Percentiles rank a stretch among this genome's conserved stretches.
phyloP scores from a whole-genome alignment of 2,329 filamentous ascomycete species.

The Chalaropsis ovoidea region DNA sequence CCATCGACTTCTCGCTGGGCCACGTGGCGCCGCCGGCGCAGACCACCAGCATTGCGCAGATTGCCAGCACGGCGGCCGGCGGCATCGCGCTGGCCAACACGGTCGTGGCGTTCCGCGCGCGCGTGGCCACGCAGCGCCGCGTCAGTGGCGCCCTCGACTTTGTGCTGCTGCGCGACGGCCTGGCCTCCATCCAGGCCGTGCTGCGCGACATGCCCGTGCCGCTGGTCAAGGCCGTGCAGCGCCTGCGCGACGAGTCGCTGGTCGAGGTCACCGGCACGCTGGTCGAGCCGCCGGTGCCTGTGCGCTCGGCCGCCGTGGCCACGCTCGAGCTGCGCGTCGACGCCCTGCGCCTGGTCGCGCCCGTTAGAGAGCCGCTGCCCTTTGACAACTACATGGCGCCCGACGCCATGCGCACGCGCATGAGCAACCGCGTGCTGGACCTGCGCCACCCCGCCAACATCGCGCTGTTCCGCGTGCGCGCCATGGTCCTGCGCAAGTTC shows the following conservation, averaged over 20 bases:
- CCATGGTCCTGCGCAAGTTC: slow-evolving; percentile 70
- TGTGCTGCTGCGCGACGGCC: slow-evolving; percentile 74
- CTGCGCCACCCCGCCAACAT: slow-evolving; percentile 78
- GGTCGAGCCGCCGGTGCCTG: slow-evolving; percentile 60
- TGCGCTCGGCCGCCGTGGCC: slow-evolving; percentile 66
- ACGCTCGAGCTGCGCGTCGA: slow-evolving; percentile 64
- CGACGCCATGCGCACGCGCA: slow-evolving; percentile 51
- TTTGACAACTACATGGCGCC: slow-evolving; percentile 40
- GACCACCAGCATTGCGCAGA: slow-evolving; percentile 34
- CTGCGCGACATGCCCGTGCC: slow-evolving; percentile 41
- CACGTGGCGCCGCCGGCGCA: slow-evolving; percentile 30
- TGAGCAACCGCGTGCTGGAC: slow-evolving; percentile 71
- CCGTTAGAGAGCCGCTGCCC: slow-evolving; percentile 38
- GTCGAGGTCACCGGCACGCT: slow-evolving; percentile 66
- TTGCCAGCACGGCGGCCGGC: slow-evolving; percentile 32
- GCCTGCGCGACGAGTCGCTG: slow-evolving; percentile 66
- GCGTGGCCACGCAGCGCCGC: slow-evolving; percentile 65
- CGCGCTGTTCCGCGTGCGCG: slow-evolving; percentile 77
- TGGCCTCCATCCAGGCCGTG: slow-evolving; percentile 74
- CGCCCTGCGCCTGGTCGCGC: slow-evolving; percentile 43
- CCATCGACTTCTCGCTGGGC: slow-evolving; percentile 9
- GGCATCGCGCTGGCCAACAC: slow-evolving; percentile 28
- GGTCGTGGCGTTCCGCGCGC: slow-evolving; percentile 37
- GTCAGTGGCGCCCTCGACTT: slow-evolving; percentile 78
- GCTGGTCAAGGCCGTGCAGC: slow-evolving; percentile 82